Evolutionary conservation across 371 early-diverging fungal species (phyloP).

Genomic region (Catenaria anguillulae): DNA sequence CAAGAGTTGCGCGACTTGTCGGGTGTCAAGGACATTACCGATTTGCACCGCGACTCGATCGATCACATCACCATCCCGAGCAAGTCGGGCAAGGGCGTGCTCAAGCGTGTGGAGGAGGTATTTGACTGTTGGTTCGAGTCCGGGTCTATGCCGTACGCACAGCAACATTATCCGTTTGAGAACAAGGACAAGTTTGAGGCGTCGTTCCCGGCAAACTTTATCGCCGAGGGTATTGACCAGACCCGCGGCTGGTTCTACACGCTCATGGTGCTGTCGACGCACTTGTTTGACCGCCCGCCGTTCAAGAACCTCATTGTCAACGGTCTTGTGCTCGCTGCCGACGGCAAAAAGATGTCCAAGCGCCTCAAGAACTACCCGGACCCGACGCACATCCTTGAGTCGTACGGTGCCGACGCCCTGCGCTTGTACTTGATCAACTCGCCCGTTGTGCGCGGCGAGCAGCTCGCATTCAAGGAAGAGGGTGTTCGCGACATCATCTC

Average conservation of each 20-base stretch:
- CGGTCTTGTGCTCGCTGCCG: conserved; percentile 96
- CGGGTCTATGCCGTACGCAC: conserved; percentile 99
- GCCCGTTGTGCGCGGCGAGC: conserved; percentile 98
- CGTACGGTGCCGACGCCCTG: conserved; percentile 97
- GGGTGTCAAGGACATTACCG: conserved; percentile 73
- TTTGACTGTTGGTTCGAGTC: conserved; percentile 99
- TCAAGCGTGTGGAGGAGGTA: conserved; percentile 94
- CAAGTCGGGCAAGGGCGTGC: conserved; percentile 70
- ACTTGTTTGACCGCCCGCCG: conserved; percentile 95
- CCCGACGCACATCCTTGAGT: conserved; percentile 71
- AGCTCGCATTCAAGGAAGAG: conserved; percentile 92
- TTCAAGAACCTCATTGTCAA: conserved; percentile 99
- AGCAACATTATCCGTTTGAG: conserved; percentile 99
- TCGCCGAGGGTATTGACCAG: conserved; percentile 99
- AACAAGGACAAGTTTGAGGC: conserved; percentile 67
- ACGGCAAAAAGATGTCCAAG: conserved; percentile 99
- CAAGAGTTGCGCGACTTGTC: conserved; percentile 87
- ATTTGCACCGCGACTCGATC: conserved; percentile 97
- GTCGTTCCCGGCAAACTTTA: conserved; percentile 99
- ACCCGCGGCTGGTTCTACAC: conserved; percentile 99
- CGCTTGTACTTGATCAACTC: conserved; percentile 97
- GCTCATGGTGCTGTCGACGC: conserved; percentile 95
- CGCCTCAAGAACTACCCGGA: conserved; percentile 99
- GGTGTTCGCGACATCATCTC: conserved; percentile 96
- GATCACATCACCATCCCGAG: conserved; percentile 96